Evolutionary conservation across 768 basidiomycete species (phyloP).

Genomic region (Rhodotorula kratochvilovae): DNA sequence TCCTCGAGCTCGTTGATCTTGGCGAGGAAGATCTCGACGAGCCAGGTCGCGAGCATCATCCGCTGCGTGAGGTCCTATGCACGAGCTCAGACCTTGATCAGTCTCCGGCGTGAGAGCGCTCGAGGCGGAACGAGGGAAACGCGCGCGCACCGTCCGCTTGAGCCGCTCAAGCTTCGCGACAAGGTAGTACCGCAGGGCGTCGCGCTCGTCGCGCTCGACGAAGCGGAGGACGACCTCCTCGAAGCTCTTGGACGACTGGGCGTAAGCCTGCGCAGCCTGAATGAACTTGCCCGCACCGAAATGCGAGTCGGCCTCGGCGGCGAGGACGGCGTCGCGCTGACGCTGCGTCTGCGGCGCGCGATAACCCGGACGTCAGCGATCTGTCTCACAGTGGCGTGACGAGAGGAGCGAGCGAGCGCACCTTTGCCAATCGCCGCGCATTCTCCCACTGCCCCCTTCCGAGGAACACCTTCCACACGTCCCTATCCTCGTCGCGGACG

Average conservation of each 20-base stretch:
- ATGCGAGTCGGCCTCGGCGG: slow-evolving; percentile 72
- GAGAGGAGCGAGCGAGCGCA: slow-evolving; percentile 45
- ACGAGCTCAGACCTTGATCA: background rate
- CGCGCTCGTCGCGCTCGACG: slow-evolving; percentile 80
- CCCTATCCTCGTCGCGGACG: slow-evolving; percentile 79
- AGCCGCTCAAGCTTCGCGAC: slow-evolving; percentile 80
- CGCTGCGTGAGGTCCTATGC: slow-evolving; percentile 81
- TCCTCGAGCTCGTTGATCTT: slow-evolving; percentile 97
- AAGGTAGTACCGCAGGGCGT: slow-evolving; percentile 83
- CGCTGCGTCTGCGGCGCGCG: slow-evolving; percentile 60
- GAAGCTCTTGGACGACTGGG: slow-evolving; percentile 71
- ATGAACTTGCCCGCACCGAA: slow-evolving; percentile 78
- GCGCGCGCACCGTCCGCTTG: slow-evolving; percentile 63
- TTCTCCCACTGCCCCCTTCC: slow-evolving; percentile 70
- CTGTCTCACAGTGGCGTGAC: too few relatives aligned
- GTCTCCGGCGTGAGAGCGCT: background rate
- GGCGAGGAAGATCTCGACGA: slow-evolving; percentile 92
- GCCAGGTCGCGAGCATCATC: slow-evolving; percentile 97
- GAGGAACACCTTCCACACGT: slow-evolving; percentile 89
- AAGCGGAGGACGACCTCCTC: slow-evolving; percentile 90
- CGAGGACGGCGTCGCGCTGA: slow-evolving; percentile 79
- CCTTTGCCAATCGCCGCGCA: slow-evolving; percentile 78
- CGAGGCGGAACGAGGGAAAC: background rate
- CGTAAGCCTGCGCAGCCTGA: slow-evolving; percentile 85
- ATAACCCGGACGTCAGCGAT: background rate